Evolutionary conservation across 805 yeast species (phyloP).

Genomic region (Brettanomyces bruxellensis): DNA sequence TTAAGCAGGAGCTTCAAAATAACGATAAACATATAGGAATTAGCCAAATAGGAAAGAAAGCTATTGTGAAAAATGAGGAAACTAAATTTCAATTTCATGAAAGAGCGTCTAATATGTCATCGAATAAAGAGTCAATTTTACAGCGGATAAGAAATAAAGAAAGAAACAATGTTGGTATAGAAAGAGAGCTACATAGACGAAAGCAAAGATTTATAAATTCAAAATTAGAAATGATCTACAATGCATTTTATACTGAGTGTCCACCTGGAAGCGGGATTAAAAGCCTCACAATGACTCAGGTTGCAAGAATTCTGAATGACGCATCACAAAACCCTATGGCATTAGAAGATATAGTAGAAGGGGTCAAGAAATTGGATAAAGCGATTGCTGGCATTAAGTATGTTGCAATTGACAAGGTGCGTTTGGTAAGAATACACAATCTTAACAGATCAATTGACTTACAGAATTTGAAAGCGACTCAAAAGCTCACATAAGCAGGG

Average conservation of each 20-base stretch:
- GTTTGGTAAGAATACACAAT: conserved; percentile 11
- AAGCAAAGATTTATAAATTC: conserved; percentile 8
- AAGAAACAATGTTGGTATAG: conserved; percentile 9
- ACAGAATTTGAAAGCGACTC: neutral
- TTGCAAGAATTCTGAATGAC: conserved; percentile 14
- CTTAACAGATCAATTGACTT: conserved; percentile 14
- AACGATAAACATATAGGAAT: neutral
- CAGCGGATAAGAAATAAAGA: conserved; percentile 34
- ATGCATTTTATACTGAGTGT: conserved; percentile 17
- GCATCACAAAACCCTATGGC: conserved; percentile 12
- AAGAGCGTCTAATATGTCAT: conserved; percentile 8
- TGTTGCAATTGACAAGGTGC: conserved; percentile 12
- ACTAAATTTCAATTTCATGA: conserved; percentile 29
- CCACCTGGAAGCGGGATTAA: conserved; percentile 6
- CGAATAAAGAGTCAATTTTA: conserved; percentile 13
- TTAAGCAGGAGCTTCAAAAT: neutral
- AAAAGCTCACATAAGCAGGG: neutral
- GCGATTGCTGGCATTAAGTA: conserved; percentile 6
- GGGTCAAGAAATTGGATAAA: conserved; percentile 6
- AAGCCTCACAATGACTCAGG: conserved; percentile 8
- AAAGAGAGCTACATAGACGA: neutral
- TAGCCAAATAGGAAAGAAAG: neutral
- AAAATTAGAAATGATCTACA: conserved; percentile 14
- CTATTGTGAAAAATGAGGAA: conserved; percentile 21
- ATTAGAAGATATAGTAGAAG: conserved; percentile 9